A percentile compares a stretch with the other conserved stretches of the same genome.
Evolutionary conservation across 148 eudicot genomes (phyloP).

Genomic region (Silene conica): DNA sequence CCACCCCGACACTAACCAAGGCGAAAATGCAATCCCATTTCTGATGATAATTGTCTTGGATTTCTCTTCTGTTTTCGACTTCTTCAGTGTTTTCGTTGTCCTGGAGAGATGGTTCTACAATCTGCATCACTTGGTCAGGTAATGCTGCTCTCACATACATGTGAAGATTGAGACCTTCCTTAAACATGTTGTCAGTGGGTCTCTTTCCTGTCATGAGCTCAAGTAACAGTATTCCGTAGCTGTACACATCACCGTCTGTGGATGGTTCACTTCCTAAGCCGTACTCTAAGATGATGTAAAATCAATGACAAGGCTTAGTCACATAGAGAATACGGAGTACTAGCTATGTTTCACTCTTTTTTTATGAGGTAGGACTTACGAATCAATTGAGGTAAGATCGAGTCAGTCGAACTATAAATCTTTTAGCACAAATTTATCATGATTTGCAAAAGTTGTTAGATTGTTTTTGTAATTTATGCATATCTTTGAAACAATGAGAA

Average conservation of each 20-base stretch:
- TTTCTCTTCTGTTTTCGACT: neutral
- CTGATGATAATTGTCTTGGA: neutral
- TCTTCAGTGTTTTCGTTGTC: neutral
- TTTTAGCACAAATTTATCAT: no score
- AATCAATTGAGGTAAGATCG: no score
- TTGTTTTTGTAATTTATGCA: no score
- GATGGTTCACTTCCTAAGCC: conserved; percentile 10
- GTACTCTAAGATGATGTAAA: conserved; percentile 6
- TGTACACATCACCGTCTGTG: conserved; percentile 6
- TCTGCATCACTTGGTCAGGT: conserved; percentile 8
- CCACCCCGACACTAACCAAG: conserved; percentile 14
- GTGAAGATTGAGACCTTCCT: conserved; percentile 15
- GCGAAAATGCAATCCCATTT: neutral
- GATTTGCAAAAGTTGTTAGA: no score
- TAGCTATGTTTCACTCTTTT: no score
- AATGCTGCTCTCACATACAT: conserved; percentile 15
- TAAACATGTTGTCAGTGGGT: conserved; percentile 15
- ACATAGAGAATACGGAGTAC: no score
- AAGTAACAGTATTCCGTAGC: conserved; percentile 19
- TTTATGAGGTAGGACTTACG: no score
- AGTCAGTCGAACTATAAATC: no score
- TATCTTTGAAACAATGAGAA: no score
- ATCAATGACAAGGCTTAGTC: neutral
- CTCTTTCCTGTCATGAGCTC: conserved; percentile 19
- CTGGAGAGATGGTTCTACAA: conserved; percentile 6